Percentiles rank a stretch among this genome's conserved stretches.
Conservation (phyloP, 805 yeast species). For the Hanseniaspora mollemarum region DNA sequence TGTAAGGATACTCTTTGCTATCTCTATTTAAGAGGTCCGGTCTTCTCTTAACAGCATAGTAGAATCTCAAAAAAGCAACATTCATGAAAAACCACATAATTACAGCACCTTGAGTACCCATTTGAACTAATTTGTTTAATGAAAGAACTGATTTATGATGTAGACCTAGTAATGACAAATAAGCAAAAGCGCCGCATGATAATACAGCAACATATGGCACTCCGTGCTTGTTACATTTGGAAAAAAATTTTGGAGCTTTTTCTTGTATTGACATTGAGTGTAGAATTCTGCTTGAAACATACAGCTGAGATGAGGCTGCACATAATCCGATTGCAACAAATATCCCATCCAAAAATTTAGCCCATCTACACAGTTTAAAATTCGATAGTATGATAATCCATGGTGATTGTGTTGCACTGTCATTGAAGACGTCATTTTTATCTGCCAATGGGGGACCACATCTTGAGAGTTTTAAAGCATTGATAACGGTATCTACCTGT, state of each 20-base stretch:
- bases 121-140: constrained; percentile 50
- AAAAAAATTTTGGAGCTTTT: constrained; percentile 49
- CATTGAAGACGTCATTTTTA: neutral
- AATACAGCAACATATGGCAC: constrained; percentile 62
- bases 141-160: constrained; percentile 46
- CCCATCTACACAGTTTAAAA: constrained; percentile 40
- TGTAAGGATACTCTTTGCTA: constrained; percentile 52
- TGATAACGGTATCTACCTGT: constrained; percentile 1
- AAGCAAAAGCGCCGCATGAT: constrained; percentile 48
- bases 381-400: constrained; percentile 48
- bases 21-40: constrained; percentile 52
- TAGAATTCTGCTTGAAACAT: constrained; percentile 45
- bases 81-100: constrained; percentile 69
- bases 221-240: constrained; percentile 49
- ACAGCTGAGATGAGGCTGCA: constrained; percentile 44
- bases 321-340: constrained; percentile 45
- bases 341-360: constrained; percentile 39
- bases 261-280: constrained; percentile 44
- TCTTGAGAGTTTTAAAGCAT: constrained; percentile 13
- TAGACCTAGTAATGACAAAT: constrained; percentile 48
- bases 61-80: constrained; percentile 48
- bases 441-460: constrained; percentile 7
- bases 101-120: constrained; percentile 61
- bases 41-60: constrained; percentile 44
- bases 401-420: constrained; percentile 44